phyloP scores from a whole-genome alignment of 371 early-diverging fungal genomes.

The Haplosporangium sp. region DNA sequence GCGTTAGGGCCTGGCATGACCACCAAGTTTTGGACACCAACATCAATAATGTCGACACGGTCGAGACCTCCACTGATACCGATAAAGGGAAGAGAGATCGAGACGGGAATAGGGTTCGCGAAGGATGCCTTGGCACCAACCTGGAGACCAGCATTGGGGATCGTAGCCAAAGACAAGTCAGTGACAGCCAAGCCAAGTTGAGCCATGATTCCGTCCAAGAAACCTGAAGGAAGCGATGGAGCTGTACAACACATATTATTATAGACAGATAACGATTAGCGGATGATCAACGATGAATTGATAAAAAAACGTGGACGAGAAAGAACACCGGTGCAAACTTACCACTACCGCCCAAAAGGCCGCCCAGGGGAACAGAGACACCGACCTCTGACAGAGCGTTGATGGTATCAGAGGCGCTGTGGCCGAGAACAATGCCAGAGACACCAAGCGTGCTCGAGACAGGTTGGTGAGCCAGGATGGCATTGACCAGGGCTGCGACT shows the following conservation, averaged over 20 bases:
- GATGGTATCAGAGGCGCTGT: constrained; percentile 34
- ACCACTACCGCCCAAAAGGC: constrained; percentile 33
- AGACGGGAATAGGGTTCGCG: constrained; percentile 51
- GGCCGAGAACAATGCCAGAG: constrained; percentile 40
- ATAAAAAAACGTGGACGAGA: background rate
- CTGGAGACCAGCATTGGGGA: constrained; percentile 50
- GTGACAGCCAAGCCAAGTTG: constrained; percentile 41
- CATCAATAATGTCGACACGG: constrained; percentile 31
- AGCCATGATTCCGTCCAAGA: constrained; percentile 23
- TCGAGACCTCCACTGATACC: constrained; percentile 50
- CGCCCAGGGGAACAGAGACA: constrained; percentile 30
- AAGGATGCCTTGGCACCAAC: constrained; percentile 40
- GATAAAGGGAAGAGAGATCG: constrained; percentile 49
- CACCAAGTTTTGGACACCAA: constrained; percentile 37
- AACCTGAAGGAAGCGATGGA: constrained; percentile 25
- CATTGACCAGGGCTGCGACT: constrained; percentile 46
- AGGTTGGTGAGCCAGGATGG: constrained; percentile 42
- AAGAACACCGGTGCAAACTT: background rate
- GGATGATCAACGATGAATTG: background rate
- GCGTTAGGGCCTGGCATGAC: constrained; percentile 38
- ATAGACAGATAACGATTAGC: background rate
- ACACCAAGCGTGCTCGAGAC: constrained; percentile 40
- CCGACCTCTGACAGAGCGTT: constrained; percentile 40
- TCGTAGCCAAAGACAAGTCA: constrained; percentile 42
- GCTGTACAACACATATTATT: constrained; percentile 9